phyloP scores from a whole-genome alignment of 495 filamentous ascomycete species.

The Penicillium psychrofluorescens region DNA sequence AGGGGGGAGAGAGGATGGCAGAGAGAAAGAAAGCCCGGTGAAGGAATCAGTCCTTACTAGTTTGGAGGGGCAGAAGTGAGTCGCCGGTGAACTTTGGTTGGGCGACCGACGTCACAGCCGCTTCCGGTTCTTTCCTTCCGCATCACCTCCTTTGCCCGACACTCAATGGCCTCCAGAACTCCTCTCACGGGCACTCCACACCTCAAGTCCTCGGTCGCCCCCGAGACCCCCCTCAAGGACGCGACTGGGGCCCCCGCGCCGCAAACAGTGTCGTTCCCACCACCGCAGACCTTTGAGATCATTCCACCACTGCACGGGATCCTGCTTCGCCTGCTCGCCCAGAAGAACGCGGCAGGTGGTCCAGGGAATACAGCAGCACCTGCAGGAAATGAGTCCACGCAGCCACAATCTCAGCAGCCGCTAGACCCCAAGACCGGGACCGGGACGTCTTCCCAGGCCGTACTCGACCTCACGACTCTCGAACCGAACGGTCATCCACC shows the following conservation, averaged over 20 bases:
- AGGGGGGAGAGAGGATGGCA: constrained; percentile 11
- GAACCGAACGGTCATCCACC: constrained; percentile 29
- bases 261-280: constrained; percentile 44
- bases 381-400: constrained; percentile 4
- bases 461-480: constrained; percentile 17
- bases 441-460: constrained; percentile 13
- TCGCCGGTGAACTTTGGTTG: not conserved
- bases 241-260: constrained; percentile 31
- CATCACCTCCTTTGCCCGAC: constrained; percentile 23
- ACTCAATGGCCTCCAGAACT: constrained; percentile 31
- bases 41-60: too few relatives aligned
- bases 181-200: constrained; percentile 30
- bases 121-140: constrained; percentile 33
- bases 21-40: constrained; percentile 8
- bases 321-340: constrained; percentile 61
- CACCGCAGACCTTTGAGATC: constrained; percentile 67
- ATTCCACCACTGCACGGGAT: constrained; percentile 75
- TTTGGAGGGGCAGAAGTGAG: too few relatives aligned
- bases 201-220: constrained; percentile 33
- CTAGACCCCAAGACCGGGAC: constrained; percentile 13
- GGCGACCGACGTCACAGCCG: constrained; percentile 30
- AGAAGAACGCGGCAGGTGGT: constrained; percentile 9
- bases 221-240: constrained; percentile 31
- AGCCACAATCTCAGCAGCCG: constrained; percentile 23
- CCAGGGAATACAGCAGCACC: constrained; percentile 3